These are phyloP conservation scores for Limonium bicolor DNA, from an alignment of 148 eudicot genomes.

Conservation along the genomic window DNA sequence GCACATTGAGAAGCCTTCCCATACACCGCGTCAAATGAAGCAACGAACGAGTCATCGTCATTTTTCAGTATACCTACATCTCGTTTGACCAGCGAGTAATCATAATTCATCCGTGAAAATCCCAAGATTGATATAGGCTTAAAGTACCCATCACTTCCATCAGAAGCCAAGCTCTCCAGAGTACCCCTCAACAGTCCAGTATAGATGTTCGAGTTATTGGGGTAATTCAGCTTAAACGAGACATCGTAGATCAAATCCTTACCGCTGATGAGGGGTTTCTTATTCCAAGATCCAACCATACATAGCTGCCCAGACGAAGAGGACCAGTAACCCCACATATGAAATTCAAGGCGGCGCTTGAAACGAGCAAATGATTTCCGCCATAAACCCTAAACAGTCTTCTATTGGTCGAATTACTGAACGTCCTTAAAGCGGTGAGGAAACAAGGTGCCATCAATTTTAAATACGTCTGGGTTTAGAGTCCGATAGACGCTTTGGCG, in stretches of 20 bases:
- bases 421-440: conserved; percentile 4
- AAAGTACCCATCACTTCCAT: conserved; percentile 13
- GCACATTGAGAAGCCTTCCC: too few species aligned
- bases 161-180: conserved; percentile 28
- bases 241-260: conserved; percentile 9
- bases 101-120: conserved; percentile 38
- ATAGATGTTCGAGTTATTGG: conserved; percentile 21
- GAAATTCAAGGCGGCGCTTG: conserved; percentile 6
- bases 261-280: background rate
- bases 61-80: conserved; percentile 13
- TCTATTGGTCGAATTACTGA: conserved; percentile 13
- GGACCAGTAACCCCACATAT: conserved; percentile 51
- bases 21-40: too few species aligned
- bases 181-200: conserved; percentile 57
- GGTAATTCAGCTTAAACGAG: conserved; percentile 56
- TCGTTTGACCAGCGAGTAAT: conserved; percentile 25
- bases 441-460: conserved; percentile 12
- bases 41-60: too few species aligned
- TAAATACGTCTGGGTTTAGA: conserved; percentile 12
- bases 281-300: conserved; percentile 55
- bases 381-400: conserved; percentile 26
- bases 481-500: conserved; percentile 19
- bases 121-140: conserved; percentile 37
- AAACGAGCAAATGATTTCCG: conserved; percentile 19
- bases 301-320: conserved; percentile 46